Percentiles rank a stretch among this genome's conserved stretches.
phyloP scores from a whole-genome alignment of 371 early-diverging fungal genomes.

The Mucor mucedo region DNA sequence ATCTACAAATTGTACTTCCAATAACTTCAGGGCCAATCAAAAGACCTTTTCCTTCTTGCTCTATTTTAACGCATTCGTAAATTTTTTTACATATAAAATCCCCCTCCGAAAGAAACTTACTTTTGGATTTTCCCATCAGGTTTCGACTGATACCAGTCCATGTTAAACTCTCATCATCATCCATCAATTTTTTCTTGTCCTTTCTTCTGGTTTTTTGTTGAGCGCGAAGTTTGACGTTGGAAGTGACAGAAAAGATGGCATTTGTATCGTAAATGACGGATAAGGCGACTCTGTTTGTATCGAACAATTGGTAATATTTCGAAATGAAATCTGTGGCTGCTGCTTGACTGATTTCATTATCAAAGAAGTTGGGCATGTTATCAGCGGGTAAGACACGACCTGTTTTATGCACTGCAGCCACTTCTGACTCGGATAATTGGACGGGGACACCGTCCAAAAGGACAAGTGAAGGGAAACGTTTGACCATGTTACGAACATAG shows the following conservation, averaged over 20 bases:
- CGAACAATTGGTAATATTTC: constrained; percentile 38
- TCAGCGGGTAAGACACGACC: constrained; percentile 38
- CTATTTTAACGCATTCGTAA: constrained; percentile 13
- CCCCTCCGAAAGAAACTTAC: constrained; percentile 24
- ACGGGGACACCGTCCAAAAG: constrained; percentile 54
- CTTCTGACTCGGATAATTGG: constrained; percentile 31
- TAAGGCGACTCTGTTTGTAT: constrained; percentile 31
- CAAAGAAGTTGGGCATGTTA: constrained; percentile 38
- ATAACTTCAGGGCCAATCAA: constrained; percentile 46
- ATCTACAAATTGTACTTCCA: constrained; percentile 32
- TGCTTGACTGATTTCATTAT: constrained; percentile 35
- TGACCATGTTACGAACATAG: constrained; percentile 43
- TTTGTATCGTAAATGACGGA: constrained; percentile 29
- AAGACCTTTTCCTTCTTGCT: constrained; percentile 37
- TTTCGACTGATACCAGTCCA: constrained; percentile 40
- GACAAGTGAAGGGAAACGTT: constrained; percentile 59
- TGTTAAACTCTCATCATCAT: constrained; percentile 27
- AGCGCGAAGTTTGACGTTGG: constrained; percentile 31
- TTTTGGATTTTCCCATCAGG: constrained; percentile 30
- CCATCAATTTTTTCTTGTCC: constrained; percentile 45
- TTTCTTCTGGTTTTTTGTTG: constrained; percentile 38
- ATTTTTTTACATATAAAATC: background rate
- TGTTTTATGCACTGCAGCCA: constrained; percentile 32
- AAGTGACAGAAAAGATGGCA: constrained; percentile 41
- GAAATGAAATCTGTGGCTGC: constrained; percentile 35